Conservation (phyloP, 1,284 basidiomycete genomes). For the Cryptococcus sp. region DNA sequence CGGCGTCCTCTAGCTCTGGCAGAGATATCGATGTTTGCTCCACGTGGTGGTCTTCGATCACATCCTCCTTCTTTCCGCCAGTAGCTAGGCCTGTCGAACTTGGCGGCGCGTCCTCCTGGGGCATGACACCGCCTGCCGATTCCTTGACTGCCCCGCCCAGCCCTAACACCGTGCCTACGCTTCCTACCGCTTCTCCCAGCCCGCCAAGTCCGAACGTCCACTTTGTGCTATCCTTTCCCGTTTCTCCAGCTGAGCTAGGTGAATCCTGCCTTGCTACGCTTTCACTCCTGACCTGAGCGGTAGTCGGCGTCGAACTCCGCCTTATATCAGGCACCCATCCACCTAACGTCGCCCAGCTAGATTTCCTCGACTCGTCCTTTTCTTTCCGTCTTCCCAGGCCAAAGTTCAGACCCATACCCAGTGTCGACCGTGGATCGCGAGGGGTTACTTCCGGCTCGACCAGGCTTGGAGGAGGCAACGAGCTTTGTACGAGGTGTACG, state of each 20-base stretch:
- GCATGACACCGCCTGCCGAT: neutral
- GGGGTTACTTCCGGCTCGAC: neutral
- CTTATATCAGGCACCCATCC: conserved; percentile 31
- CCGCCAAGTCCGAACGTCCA: conserved; percentile 1
- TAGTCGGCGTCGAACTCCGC: conserved; percentile 4
- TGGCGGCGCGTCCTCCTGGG: neutral
- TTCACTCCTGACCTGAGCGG: neutral
- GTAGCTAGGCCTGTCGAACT: neutral
- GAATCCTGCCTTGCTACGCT: too few relatives aligned
- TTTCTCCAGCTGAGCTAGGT: too few relatives aligned
- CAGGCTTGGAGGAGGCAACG: conserved; percentile 17
- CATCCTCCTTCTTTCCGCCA: neutral
- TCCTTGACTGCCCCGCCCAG: conserved; percentile 15
- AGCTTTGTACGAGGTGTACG: conserved; percentile 15
- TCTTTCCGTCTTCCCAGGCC: conserved; percentile 12
- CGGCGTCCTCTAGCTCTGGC: conserved; percentile 33
- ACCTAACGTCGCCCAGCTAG: conserved; percentile 29
- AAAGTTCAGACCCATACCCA: conserved; percentile 29
- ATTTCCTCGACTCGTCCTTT: conserved; percentile 18
- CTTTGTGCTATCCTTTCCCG: neutral
- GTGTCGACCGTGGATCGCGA: conserved; percentile 13
- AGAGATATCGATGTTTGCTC: conserved; percentile 17
- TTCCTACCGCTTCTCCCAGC: conserved; percentile 35
- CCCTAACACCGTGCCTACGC: conserved; percentile 36
- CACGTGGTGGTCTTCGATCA: conserved; percentile 7